Percentiles rank a stretch among this genome's conserved stretches.
These are phyloP conservation scores for Escovopsis sp. DNA, from an alignment of 2,329 filamentous ascomycete species.

Conservation along the genomic window DNA sequence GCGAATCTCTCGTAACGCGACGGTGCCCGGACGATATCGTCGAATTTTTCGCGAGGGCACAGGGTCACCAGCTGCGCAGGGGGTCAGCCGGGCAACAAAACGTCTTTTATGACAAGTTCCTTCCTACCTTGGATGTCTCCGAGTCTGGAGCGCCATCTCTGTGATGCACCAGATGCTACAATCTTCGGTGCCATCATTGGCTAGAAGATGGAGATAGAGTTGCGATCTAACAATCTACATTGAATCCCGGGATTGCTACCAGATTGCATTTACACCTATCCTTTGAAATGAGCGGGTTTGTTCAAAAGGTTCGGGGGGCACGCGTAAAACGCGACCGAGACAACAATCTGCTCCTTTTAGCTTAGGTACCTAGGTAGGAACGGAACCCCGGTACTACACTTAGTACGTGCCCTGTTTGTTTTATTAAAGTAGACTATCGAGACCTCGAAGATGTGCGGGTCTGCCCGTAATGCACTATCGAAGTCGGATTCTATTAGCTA, in stretches of 20 bases:
- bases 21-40: constrained; percentile 64
- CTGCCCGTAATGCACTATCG: too few relatives aligned
- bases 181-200: constrained; percentile 4
- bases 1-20: constrained; percentile 82
- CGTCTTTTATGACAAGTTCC: not conserved
- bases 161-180: constrained; percentile 5
- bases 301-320: not conserved
- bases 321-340: not conserved
- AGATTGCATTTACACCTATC: not conserved
- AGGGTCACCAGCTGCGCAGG: constrained; percentile 51
- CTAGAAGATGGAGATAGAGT: not conserved
- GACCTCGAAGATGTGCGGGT: too few relatives aligned
- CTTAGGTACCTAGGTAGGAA: too few relatives aligned
- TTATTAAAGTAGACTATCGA: too few relatives aligned
- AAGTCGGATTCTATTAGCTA: too few relatives aligned
- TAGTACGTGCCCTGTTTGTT: too few relatives aligned
- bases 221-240: not conserved
- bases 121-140: constrained; percentile 26
- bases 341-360: not conserved
- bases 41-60: constrained; percentile 45
- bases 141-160: constrained; percentile 14
- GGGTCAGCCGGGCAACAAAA: constrained; percentile 9
- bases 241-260: not conserved
- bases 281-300: not conserved
- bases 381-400: too few relatives aligned